These are phyloP conservation scores for Citrus glauca DNA, from an alignment of 345 rosid genomes.

Conservation along the genomic window DNA sequence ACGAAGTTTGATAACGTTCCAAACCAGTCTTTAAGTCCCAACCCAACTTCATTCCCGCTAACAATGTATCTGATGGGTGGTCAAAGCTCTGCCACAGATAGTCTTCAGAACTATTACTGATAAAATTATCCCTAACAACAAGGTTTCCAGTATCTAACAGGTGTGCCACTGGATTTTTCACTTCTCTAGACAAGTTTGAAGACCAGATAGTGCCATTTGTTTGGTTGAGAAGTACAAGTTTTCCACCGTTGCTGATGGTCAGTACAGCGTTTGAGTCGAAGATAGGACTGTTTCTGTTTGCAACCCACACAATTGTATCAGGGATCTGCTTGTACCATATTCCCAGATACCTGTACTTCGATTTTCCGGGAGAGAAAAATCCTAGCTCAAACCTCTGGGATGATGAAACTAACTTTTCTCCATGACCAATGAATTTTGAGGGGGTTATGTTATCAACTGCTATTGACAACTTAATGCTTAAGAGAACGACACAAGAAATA, in stretches of 20 bases:
- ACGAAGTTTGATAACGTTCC: constrained; percentile 7
- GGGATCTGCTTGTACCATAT: constrained; percentile 40
- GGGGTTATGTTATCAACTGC: no score
- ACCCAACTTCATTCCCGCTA: constrained; percentile 19
- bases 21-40: background rate
- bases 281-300: constrained; percentile 34
- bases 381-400: constrained; percentile 23
- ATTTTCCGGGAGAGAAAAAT: constrained; percentile 20
- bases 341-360: constrained; percentile 32
- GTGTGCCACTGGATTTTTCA: constrained; percentile 2
- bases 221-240: background rate
- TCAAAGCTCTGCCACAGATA: constrained; percentile 28
- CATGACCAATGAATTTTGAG: background rate
- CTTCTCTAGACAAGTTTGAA: background rate
- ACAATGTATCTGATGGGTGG: constrained; percentile 6
- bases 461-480: no score
- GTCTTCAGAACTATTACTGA: background rate
- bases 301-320: constrained; percentile 38
- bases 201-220: background rate
- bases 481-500: no score
- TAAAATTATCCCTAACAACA: constrained; percentile 16
- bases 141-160: constrained; percentile 26
- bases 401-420: constrained; percentile 13
- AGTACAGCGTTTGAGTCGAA: background rate
- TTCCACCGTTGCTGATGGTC: background rate